phyloP scores from a whole-genome alignment of 2,329 filamentous ascomycete species.

The Alternaria longipes region DNA sequence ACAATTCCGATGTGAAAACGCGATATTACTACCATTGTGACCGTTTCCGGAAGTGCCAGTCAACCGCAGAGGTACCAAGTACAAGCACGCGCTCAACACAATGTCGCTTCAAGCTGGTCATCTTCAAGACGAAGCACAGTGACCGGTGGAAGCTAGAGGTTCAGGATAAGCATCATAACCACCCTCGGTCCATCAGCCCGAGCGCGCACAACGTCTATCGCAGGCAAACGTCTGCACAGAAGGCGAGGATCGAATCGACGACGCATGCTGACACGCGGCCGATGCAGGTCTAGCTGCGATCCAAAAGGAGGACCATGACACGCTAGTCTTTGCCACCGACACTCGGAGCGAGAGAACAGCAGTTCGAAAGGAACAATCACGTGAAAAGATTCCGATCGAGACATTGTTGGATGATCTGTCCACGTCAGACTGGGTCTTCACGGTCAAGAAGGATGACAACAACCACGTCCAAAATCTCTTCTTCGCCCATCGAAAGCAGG shows the following conservation, averaged over 20 bases:
- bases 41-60: not conserved
- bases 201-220: conserved; percentile 22
- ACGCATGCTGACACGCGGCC: conserved; percentile 16
- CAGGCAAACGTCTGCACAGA: conserved; percentile 19
- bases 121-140: conserved; percentile 20
- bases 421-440: conserved; percentile 20
- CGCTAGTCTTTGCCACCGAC: conserved; percentile 19
- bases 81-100: conserved; percentile 19
- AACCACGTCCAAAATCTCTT: conserved; percentile 22
- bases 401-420: conserved; percentile 21
- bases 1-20: not conserved
- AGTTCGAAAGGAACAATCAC: conserved; percentile 17
- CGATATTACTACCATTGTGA: not conserved
- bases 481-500: conserved; percentile 21
- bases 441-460: conserved; percentile 21
- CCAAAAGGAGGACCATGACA: conserved; percentile 17
- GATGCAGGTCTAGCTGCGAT: conserved; percentile 21
- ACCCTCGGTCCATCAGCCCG: conserved; percentile 16
- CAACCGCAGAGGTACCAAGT: conserved; percentile 14
- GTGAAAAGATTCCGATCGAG: conserved; percentile 19
- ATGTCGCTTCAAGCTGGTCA: conserved; percentile 20
- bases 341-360: conserved; percentile 19
- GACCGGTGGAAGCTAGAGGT: conserved; percentile 18
- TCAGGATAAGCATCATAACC: conserved; percentile 19
- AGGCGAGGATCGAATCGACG: conserved; percentile 20